A percentile compares a stretch with the other conserved stretches of the same genome.
These are phyloP conservation scores for Aspergillus olivimuriae DNA, from an alignment of 495 filamentous ascomycete genomes.

Conservation along the genomic window DNA sequence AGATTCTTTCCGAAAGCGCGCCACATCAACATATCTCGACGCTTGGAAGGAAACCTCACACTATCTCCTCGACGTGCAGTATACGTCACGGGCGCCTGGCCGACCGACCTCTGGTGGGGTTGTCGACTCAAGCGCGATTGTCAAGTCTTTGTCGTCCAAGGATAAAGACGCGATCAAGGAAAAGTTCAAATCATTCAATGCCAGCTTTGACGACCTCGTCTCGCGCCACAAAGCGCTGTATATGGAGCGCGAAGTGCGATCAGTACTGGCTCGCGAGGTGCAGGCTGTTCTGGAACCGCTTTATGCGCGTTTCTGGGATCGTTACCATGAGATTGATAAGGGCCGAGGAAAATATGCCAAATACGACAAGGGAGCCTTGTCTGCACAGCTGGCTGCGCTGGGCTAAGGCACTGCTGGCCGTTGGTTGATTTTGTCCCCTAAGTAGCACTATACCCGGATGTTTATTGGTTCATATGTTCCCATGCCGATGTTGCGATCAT, in stretches of 20 bases:
- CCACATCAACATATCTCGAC: slow-evolving; percentile 73
- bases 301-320: slow-evolving; percentile 92
- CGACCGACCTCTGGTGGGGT: slow-evolving; percentile 63
- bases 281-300: slow-evolving; percentile 87
- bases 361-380: slow-evolving; percentile 71
- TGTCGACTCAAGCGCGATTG: slow-evolving; percentile 69
- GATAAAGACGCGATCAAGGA: slow-evolving; percentile 95
- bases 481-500: too few relatives aligned
- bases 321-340: slow-evolving; percentile 96
- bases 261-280: slow-evolving; percentile 71
- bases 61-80: slow-evolving; percentile 83
- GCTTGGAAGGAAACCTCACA: slow-evolving; percentile 83
- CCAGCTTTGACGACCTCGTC: slow-evolving; percentile 82
- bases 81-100: slow-evolving; percentile 60
- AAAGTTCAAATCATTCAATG: slow-evolving; percentile 91
- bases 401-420: too few relatives aligned
- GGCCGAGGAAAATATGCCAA: slow-evolving; percentile 96
- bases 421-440: too few relatives aligned
- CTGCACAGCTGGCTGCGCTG: slow-evolving; percentile 41
- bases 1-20: slow-evolving; percentile 83
- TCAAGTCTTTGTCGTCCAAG: slow-evolving; percentile 76
- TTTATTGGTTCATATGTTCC: too few relatives aligned
- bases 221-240: slow-evolving; percentile 67
- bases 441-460: too few relatives aligned
- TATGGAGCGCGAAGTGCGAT: slow-evolving; percentile 85